These are phyloP conservation scores for Auricularia sp. DNA, from an alignment of 768 basidiomycete genomes.

Conservation along the genomic window DNA sequence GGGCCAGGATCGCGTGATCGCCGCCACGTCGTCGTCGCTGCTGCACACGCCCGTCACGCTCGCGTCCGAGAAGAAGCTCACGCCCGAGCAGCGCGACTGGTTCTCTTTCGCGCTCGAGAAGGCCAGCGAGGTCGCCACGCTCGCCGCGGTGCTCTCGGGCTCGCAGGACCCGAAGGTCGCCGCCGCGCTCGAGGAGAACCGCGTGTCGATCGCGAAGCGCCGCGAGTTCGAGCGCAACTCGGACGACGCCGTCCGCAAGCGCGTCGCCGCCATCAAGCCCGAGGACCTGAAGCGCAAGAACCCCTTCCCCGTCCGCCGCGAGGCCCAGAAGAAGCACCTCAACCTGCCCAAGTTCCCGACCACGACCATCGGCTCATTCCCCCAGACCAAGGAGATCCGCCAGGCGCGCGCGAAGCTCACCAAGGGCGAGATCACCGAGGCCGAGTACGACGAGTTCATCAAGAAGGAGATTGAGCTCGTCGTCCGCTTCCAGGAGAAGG, in stretches of 20 bases:
- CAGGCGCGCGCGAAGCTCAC: conserved; percentile 87
- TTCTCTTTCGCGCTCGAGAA: conserved; percentile 98
- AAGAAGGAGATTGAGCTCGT: conserved; percentile 92
- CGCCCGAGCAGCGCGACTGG: conserved; percentile 87
- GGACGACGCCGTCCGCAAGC: conserved; percentile 90
- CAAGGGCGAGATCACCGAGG: conserved; percentile 79
- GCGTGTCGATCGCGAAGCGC: conserved; percentile 80
- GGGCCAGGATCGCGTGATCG: conserved; percentile 78
- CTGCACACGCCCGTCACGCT: conserved; percentile 97
- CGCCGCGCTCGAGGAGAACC: conserved; percentile 79
- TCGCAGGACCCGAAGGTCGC: conserved; percentile 66
- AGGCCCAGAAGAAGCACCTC: conserved; percentile 72
- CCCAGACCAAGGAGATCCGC: conserved; percentile 99
- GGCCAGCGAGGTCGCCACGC: conserved; percentile 76
- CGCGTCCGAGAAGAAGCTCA: conserved; percentile 83
- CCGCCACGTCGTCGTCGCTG: conserved; percentile 95
- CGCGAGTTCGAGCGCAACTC: conserved; percentile 90
- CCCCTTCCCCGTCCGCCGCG: conserved; percentile 78
- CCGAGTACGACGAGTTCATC: conserved; percentile 94
- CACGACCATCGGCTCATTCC: conserved; percentile 98
- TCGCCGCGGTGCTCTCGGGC: conserved; percentile 78
- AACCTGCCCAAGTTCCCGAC: conserved; percentile 95
- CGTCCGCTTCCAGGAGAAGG: conserved; percentile 93
- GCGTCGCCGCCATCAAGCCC: conserved; percentile 82
- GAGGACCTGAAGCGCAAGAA: conserved; percentile 81